Percentiles rank a stretch among this genome's conserved stretches.
Evolutionary conservation across 1,139 yeast species (phyloP).

Genomic region (Magnusiomyces tetraspermus): DNA sequence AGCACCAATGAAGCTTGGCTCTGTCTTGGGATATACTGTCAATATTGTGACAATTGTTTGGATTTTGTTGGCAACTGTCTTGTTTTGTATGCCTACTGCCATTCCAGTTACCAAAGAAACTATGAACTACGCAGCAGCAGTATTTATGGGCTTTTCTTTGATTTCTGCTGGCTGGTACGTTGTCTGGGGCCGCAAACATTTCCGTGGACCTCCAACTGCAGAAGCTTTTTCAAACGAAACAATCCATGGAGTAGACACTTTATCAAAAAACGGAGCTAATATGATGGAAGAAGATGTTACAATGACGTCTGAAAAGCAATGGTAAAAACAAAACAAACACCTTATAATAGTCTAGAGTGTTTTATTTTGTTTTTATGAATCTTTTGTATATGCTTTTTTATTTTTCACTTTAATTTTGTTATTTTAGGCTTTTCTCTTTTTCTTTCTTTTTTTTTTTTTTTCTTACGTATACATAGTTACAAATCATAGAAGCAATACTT

Average conservation of each 20-base stretch:
- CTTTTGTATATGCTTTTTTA: too few species aligned
- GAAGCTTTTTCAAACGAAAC: not conserved
- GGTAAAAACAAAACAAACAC: too few species aligned
- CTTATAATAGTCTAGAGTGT: too few species aligned
- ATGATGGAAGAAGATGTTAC: too few species aligned
- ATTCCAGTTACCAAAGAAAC: slow-evolving; percentile 12
- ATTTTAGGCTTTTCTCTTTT: too few species aligned
- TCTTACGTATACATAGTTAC: too few species aligned
- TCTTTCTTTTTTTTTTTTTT: too few species aligned
- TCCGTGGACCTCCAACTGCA: slow-evolving; percentile 10
- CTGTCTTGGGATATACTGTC: slow-evolving; percentile 8
- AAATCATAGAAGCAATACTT: too few species aligned
- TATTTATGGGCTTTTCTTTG: slow-evolving; percentile 13
- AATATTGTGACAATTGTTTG: slow-evolving; percentile 13
- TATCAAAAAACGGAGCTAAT: too few species aligned
- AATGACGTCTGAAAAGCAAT: too few species aligned
- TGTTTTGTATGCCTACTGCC: slow-evolving; percentile 15
- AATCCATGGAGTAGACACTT: not conserved
- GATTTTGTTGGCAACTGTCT: slow-evolving; percentile 14
- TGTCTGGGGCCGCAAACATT: slow-evolving; percentile 14
- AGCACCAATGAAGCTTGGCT: slow-evolving; percentile 13
- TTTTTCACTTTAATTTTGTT: too few species aligned
- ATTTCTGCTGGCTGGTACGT: slow-evolving; percentile 14
- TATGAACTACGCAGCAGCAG: slow-evolving; percentile 15
- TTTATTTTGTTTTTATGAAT: too few species aligned